Base-by-base conservation (phyloP, 768 basidiomycete genomes). In the Pulveroboletus ravenelii region DNA sequence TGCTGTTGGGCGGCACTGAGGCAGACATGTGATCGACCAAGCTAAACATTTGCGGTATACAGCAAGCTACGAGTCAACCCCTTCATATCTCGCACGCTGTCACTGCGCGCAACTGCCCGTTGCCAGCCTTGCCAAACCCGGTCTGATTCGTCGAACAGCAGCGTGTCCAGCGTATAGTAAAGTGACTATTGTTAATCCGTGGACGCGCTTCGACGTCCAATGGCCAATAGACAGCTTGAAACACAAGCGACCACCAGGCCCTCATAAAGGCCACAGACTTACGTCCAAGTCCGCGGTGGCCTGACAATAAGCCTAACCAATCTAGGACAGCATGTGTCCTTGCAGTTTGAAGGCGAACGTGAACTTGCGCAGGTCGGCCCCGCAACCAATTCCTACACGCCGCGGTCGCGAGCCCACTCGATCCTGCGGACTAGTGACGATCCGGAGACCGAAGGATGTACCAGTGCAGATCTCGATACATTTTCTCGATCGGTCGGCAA, bases 271-370 rank as follows among this genome's bases (percentile, higher is more conserved):
- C 54, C 30, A 39, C 54, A 59, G 34, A 48, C 31, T 43, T 46
- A 48, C 48, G 44, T 44, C 44, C 51, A 48, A 40, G 42, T 55
- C 59, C 57, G 60, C 60, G 60, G 60, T 60, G 45, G 54, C 54
- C 49, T 42, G 44, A 50, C 35, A 30, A 50, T 52, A 56, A 59
- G 39, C 41, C 49, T 30, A 20, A 37, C 41, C 38, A 37, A 35
- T 23, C 25, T 34, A 3, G 17, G n/a, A 38, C 18, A 32, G 23
- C 43, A 45, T 46, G 41, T 43, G 41, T 39, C 47, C 48, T 37
- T 37, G 35, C 35, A 35, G 41, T 46, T 45, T 41, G 39, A 34
- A 46, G 32, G 41, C 18, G 31, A 47, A 14, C 29, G 15, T 48
- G 38, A 42, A 50, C 47, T 57, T 17, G 48, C 46, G 41, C 31